Evolutionary conservation across 139 green algal species (phyloP), one percentile per base, ranked within the genome.

Genomic region (Coccomyxa sp.): DNA sequence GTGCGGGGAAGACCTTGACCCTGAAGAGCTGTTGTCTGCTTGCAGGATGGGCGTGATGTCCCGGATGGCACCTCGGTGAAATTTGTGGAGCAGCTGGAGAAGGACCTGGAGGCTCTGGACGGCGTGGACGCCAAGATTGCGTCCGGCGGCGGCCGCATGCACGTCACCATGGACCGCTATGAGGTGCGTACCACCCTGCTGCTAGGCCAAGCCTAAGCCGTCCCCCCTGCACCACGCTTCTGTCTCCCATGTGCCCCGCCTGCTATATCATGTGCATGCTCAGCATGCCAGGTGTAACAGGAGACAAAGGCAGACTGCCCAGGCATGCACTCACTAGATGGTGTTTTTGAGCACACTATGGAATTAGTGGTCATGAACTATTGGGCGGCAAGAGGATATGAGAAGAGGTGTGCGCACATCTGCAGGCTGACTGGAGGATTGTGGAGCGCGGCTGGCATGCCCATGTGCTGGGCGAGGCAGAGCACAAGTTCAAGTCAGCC

Each of bases 141-240:
- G 0, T 97, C 91, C 8, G 95, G 95, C 35, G 95, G 95, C 39
- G 95, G 95, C 6, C 89, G 95, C 83, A 99, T 99, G 95, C 31
- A 84, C 40, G 91, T 98, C 37, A 98, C 94, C 73, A 99, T 99
- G 95, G 95, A 99, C 76, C 90, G 95, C 38, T 99, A 98, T 78
- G 95, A 98, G 91, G 87, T 92, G 78, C 7, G 80, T 7, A 22
- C n/a, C 5, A 39, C 74, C n/a, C n/a, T n/a, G n/a, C n/a, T n/a
- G n/a, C n/a, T n/a, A n/a, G n/a, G n/a, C n/a, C n/a, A n/a, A 72
- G 29, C 8, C 35, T 12, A 12, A 70, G 73, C 3, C 69, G 39
- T n/a, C 69, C 8, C 3, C 24, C 3, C 6, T 31, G 34, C 0
- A 74, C 10, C 69, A 74, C 9, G 22, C 69, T 31, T 64, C 50